Evolutionary conservation across 129 eudicot genomes (phyloP), one percentile per base, ranked within the genome.

Genomic region (Rutidosis leptorrhynchoides): DNA sequence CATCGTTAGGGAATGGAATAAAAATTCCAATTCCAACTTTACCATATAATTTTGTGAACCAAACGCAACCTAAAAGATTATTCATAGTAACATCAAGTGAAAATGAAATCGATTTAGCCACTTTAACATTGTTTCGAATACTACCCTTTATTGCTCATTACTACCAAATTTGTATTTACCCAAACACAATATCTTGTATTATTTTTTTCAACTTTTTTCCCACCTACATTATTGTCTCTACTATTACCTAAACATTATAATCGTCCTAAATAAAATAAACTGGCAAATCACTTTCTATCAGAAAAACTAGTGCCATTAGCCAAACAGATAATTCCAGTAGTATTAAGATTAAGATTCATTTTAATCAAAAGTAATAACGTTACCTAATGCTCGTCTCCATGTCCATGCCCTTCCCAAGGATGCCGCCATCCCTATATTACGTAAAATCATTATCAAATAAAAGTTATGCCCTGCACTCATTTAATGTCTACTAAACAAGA

Each of bases 391-490:
- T 71, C 82, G 7, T 72, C 77, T 56, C 81, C 94, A 75, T 83
- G 81, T 26, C 87, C 88, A 68, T 54, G 95, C 30, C 95, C 95
- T 22, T 87, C 95, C 95, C 95, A 87, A 23, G 95, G 95, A 73
- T 87, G 95, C 69, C 90, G 58, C 46, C 46, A 40, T 40, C 46
- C 46, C 46, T 40, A 40, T 15, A 40, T 40, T 40, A 40, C n/a
- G 5, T 40, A 12, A 40, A 2, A 40, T 16, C 46, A 40, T 10
- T 1, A 40, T 40, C 46, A 40, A 3, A 40, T 40, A 16, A 40
- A 40, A 24, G 22, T 45, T 37, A 15, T 12, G 46, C 12, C n/a
- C 46, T 12, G 46, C 46, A 40, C 46, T 3, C n/a, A 2, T 11
- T 11, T 11, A 12, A 40, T 11, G 46, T 40, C 46, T 11, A 40